A percentile compares a stretch with the other conserved stretches of the same genome.
Evolutionary conservation across 768 basidiomycete species (phyloP).

Genomic region (Cystofilobasidium bisporidii): DNA sequence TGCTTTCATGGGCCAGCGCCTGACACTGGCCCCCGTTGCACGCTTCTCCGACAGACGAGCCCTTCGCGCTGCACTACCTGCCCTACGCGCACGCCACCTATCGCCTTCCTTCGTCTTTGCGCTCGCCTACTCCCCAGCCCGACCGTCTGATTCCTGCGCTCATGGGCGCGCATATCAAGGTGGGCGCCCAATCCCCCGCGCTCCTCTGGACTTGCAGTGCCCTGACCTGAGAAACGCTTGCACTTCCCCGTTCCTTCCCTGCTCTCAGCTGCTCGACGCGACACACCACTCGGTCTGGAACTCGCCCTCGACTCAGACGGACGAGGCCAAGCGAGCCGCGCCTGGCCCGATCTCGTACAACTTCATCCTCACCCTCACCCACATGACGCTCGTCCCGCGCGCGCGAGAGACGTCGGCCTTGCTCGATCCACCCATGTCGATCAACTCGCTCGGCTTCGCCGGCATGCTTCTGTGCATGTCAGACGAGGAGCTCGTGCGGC

Average conservation of each 20-base stretch:
- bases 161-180: constrained; percentile 1
- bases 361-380: constrained; percentile 11
- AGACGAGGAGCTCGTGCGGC: constrained; percentile 13
- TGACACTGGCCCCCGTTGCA: too few species aligned
- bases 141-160: constrained; percentile 6
- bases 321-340: not conserved
- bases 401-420: constrained; percentile 8
- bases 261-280: constrained; percentile 17
- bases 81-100: constrained; percentile 16
- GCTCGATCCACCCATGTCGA: constrained; percentile 7
- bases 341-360: constrained; percentile 15
- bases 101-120: constrained; percentile 15
- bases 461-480: constrained; percentile 8
- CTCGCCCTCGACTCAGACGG: not conserved
- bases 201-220: too few species aligned
- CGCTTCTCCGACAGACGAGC: too few species aligned
- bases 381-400: constrained; percentile 18
- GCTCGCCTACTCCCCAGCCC: constrained; percentile 5
- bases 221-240: too few species aligned
- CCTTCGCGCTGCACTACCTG: constrained; percentile 16
- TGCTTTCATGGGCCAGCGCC: too few species aligned
- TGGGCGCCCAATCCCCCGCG: too few species aligned
- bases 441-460: constrained; percentile 24
- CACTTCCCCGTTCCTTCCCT: too few species aligned
- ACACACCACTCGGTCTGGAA: constrained; percentile 21